A percentile compares a stretch with the other conserved stretches of the same genome.
Conservation (phyloP, 2,329 filamentous ascomycete genomes). For the Xylariaceae sp. region DNA sequence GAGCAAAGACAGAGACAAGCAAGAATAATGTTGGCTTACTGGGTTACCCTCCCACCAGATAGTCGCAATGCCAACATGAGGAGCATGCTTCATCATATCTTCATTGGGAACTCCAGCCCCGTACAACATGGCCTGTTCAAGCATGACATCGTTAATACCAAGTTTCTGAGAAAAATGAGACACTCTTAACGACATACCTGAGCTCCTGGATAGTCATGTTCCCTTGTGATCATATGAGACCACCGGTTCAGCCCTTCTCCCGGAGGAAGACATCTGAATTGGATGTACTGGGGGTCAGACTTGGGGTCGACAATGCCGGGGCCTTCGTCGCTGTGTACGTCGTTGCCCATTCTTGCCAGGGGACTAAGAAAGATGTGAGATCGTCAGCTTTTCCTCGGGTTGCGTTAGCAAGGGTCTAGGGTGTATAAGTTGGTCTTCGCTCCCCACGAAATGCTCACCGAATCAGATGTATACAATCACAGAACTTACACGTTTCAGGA, state of each 20-base stretch:
- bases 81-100: slow-evolving; percentile 82
- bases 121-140: slow-evolving; percentile 80
- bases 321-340: slow-evolving; percentile 17
- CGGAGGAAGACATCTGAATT: slow-evolving; percentile 48
- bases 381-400: too few relatives aligned
- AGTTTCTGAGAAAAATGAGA: not conserved
- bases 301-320: slow-evolving; percentile 37
- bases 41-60: slow-evolving; percentile 99
- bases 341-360: slow-evolving; percentile 21
- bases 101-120: slow-evolving; percentile 81
- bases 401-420: too few relatives aligned
- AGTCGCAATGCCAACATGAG: slow-evolving; percentile 85
- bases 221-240: slow-evolving; percentile 76
- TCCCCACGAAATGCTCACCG: too few relatives aligned
- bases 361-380: too few relatives aligned
- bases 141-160: not conserved
- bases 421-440: too few relatives aligned
- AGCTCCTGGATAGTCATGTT: slow-evolving; percentile 86
- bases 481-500: too few relatives aligned
- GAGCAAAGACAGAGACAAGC: too few relatives aligned
- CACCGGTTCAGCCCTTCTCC: slow-evolving; percentile 71
- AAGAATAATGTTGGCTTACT: slow-evolving; percentile 50
- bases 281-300: slow-evolving; percentile 49
- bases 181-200: slow-evolving; percentile 52
- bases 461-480: too few relatives aligned